Base-by-base conservation (phyloP, 1,139 yeast species). In the Kazachstania sp. region DNA sequence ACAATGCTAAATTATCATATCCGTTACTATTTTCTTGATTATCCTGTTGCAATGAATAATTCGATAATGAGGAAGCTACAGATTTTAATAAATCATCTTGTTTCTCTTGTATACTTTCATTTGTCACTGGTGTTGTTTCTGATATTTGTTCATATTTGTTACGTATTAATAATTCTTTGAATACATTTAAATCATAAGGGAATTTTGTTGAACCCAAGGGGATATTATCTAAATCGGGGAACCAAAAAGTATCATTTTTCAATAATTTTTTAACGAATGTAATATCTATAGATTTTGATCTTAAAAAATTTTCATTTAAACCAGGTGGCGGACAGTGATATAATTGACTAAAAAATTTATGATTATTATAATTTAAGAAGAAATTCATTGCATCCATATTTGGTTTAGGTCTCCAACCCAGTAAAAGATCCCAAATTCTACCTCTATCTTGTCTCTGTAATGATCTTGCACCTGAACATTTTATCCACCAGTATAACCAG, bases 401-500 rank as follows among this genome's bases (percentile, higher is more conserved):
- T 15, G 67, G 67, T 41, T 61, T 58, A 1, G 75, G 70, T 57
- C 95, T 75, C 81, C 92, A 87, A 2, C 96, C 95, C 34, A 90
- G 66, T 48, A 88, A 67, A 56, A 81, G 69, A 68, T 90, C 97
- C 97, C 97, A 90, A 16, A 87, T 73, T 52, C 96, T 73, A 3
- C 94, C 96, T 47, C 96, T 69, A 65, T 87, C 96, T 52, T 75
- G 74, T 52, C 83, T 75, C 46, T 90, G 83, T 79, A 95, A 81
- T 8, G 84, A 90, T 65, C 86, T 85, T 12, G 94, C 78, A n/a
- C 97, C 97, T 60, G 86, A 78, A 74, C 86, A 88, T 61, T 88
- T 86, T 54, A 88, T 71, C 97, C 97, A 90, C 95, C 96, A 90
- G 35, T 86, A 74, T 35, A 88, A 71, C 97, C 97, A 90, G 60